Conservation (phyloP, 208 protist species). For the Porcisia hertigi region DNA sequence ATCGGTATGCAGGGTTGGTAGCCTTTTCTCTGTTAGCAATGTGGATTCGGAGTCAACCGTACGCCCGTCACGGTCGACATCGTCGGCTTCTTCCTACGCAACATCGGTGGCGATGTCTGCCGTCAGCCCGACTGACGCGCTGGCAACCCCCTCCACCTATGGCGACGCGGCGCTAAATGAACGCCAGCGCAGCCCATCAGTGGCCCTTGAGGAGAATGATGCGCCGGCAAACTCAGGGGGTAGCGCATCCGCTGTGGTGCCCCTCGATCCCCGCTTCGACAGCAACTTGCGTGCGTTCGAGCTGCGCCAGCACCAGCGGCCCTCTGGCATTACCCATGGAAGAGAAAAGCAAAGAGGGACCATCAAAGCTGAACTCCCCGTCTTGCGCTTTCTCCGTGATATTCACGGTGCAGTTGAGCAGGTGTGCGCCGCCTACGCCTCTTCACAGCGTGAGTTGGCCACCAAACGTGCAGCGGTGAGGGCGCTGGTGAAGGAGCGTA, state of each 20-base stretch:
- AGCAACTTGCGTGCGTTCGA: neutral
- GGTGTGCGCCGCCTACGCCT: neutral
- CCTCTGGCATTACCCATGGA: neutral
- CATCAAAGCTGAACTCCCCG: neutral
- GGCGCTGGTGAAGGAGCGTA: constrained; percentile 23
- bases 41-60: neutral
- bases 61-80: constrained; percentile 1
- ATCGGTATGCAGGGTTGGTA: neutral
- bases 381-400: constrained; percentile 1
- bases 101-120: constrained; percentile 26
- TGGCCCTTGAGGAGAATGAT: neutral
- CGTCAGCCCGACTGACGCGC: constrained; percentile 1
- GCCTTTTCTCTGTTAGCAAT: neutral
- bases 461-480: constrained; percentile 27
- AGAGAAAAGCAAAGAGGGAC: neutral
- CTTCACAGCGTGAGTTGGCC: neutral
- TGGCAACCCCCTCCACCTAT: neutral
- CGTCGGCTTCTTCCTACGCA: neutral
- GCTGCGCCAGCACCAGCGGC: neutral
- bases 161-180: neutral
- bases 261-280: neutral
- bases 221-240: neutral
- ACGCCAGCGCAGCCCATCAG: neutral
- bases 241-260: neutral
- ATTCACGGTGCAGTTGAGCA: constrained; percentile 15